Conservation (phyloP, 495 filamentous ascomycete genomes). For the Aspergillus haitiensis region DNA sequence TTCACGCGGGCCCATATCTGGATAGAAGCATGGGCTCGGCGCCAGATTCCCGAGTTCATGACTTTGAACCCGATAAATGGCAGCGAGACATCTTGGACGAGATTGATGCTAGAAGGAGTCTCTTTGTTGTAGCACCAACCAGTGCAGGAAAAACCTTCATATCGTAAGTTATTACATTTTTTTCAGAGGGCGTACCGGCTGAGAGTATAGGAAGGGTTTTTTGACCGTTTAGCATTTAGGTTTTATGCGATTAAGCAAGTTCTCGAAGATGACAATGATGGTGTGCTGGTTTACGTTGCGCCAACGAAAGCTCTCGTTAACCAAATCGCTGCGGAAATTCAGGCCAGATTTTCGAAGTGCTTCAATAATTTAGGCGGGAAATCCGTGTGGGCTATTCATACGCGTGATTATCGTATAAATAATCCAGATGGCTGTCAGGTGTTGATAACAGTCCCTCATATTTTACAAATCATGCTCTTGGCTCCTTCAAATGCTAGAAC, state of each 20-base stretch:
- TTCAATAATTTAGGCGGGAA: constrained; percentile 55
- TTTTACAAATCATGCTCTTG: constrained; percentile 77
- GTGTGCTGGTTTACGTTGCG: constrained; percentile 73
- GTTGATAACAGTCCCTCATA: constrained; percentile 73
- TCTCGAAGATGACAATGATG: constrained; percentile 62
- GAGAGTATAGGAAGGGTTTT: constrained; percentile 7
- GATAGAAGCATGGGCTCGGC: constrained; percentile 68
- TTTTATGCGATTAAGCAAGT: constrained; percentile 83
- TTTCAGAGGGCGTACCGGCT: background rate
- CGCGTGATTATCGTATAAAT: constrained; percentile 69
- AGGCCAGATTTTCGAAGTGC: constrained; percentile 65
- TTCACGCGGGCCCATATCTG: constrained; percentile 69
- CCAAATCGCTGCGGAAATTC: constrained; percentile 76
- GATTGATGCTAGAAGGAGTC: constrained; percentile 64
- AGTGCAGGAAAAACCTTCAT: constrained; percentile 67
- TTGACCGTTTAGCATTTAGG: constrained; percentile 10
- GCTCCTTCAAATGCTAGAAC: constrained; percentile 64
- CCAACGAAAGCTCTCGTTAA: constrained; percentile 83
- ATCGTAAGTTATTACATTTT: constrained; percentile 29
- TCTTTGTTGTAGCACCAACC: constrained; percentile 76
- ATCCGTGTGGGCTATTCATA: constrained; percentile 78
- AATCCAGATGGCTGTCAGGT: constrained; percentile 70
- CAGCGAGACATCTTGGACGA: constrained; percentile 71
- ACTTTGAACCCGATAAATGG: constrained; percentile 74
- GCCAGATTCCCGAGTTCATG: constrained; percentile 61